A percentile compares a stretch with the other conserved stretches of the same genome.
These are phyloP conservation scores for Teratosphaeria pseudoeucalypti DNA, from an alignment of 2,329 filamentous ascomycete genomes.

Conservation along the genomic window DNA sequence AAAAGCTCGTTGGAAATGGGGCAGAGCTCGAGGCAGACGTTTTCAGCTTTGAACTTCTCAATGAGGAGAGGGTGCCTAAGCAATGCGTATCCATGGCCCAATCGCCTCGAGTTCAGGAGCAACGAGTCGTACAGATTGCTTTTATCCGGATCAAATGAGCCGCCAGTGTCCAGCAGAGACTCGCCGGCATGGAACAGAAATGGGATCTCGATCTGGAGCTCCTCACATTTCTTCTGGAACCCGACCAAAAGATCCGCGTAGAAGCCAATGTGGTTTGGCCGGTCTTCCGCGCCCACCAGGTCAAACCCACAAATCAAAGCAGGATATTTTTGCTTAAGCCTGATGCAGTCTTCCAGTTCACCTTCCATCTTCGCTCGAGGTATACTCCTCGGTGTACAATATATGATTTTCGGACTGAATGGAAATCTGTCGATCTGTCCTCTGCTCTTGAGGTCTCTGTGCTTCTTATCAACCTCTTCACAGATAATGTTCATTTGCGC, in stretches of 20 bases:
- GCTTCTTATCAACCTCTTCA: slow-evolving; percentile 43
- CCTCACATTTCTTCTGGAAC: slow-evolving; percentile 45
- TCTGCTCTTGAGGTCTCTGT: slow-evolving; percentile 28
- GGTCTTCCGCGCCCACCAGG: slow-evolving; percentile 57
- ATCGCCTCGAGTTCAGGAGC: slow-evolving; percentile 54
- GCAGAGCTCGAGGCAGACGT: slow-evolving; percentile 63
- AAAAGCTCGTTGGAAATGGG: slow-evolving; percentile 70
- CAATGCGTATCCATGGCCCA: slow-evolving; percentile 64
- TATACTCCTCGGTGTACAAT: slow-evolving; percentile 58
- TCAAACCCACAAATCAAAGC: slow-evolving; percentile 60
- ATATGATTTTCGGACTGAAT: slow-evolving; percentile 58
- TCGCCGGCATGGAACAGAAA: slow-evolving; percentile 72
- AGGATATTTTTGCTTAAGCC: slow-evolving; percentile 47
- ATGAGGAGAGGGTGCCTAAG: slow-evolving; percentile 58
- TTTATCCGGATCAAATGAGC: slow-evolving; percentile 44
- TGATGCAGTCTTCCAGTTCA: slow-evolving; percentile 52
- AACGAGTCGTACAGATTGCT: slow-evolving; percentile 61
- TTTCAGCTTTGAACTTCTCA: slow-evolving; percentile 51
- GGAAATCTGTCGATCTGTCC: slow-evolving; percentile 39
- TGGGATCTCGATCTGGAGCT: slow-evolving; percentile 47
- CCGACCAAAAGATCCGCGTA: slow-evolving; percentile 48
- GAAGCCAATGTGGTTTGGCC: slow-evolving; percentile 48
- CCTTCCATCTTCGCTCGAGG: slow-evolving; percentile 34
- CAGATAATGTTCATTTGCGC: slow-evolving; percentile 53
- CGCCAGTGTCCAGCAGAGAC: slow-evolving; percentile 54